A percentile compares a stretch with the other conserved stretches of the same genome.
Conservation (phyloP, 148 eudicot genomes). For the Rhododendron ovatum region DNA sequence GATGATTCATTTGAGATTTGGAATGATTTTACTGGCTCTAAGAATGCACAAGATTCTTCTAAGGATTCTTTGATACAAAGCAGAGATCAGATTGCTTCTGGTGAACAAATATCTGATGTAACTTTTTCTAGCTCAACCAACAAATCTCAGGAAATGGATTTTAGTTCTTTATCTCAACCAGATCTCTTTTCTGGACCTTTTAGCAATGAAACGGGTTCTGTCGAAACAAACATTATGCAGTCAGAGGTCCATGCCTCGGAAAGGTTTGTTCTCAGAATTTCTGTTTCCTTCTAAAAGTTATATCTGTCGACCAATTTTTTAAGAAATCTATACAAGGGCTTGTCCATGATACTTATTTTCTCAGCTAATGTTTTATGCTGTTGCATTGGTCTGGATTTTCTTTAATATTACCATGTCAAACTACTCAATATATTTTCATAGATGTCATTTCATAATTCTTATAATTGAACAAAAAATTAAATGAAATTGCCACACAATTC, state of each 20-base stretch:
- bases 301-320: background rate
- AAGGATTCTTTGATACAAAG: constrained; percentile 23
- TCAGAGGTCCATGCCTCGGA: constrained; percentile 32
- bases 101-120: constrained; percentile 18
- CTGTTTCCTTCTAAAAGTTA: background rate
- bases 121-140: constrained; percentile 29
- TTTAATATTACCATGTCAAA: background rate
- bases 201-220: constrained; percentile 22
- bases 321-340: background rate
- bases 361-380: background rate
- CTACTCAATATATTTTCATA: background rate
- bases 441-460: background rate
- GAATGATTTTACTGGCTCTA: constrained; percentile 42
- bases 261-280: constrained; percentile 38
- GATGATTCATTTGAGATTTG: constrained; percentile 42
- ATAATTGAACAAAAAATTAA: background rate
- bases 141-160: constrained; percentile 31
- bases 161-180: constrained; percentile 35
- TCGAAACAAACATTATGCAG: constrained; percentile 18
- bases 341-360: background rate
- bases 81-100: constrained; percentile 6
- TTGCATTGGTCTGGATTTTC: background rate
- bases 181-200: constrained; percentile 32
- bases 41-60: constrained; percentile 26
- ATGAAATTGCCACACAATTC: background rate